These are phyloP conservation scores for Phytophthora sansomeana DNA, from an alignment of 352 stramenopile species.

Conservation along the genomic window DNA sequence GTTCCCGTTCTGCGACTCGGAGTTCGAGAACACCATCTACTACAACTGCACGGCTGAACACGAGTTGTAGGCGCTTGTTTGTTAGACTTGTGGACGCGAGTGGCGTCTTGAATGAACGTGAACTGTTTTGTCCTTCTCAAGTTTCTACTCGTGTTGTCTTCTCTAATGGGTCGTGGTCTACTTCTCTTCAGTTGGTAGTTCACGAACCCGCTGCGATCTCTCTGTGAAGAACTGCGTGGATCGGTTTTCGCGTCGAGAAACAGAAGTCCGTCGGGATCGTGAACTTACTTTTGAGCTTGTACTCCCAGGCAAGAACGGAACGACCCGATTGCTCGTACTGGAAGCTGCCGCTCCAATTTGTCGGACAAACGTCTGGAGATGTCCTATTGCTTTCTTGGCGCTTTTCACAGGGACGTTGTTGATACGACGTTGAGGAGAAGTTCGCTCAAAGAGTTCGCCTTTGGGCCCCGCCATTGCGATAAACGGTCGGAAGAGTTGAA, in stretches of 20 bases:
- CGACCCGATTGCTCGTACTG: constrained; percentile 16
- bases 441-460: constrained; percentile 27
- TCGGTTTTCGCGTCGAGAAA: constrained; percentile 7
- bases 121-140: background rate
- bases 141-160: too few relatives aligned
- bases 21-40: constrained; percentile 59
- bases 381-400: background rate
- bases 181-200: background rate
- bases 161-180: too few relatives aligned
- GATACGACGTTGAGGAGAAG: background rate
- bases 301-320: constrained; percentile 13
- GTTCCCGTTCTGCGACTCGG: constrained; percentile 60
- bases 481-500: constrained; percentile 28
- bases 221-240: constrained; percentile 21
- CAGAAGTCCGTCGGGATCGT: background rate
- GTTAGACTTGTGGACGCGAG: constrained; percentile 12
- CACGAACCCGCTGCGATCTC: constrained; percentile 12
- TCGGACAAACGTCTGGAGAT: constrained; percentile 12
- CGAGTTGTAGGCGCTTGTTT: constrained; percentile 8
- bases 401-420: background rate
- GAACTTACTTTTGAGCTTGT: constrained; percentile 6
- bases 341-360: constrained; percentile 15
- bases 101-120: constrained; percentile 16
- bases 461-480: constrained; percentile 33
- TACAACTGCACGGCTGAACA: constrained; percentile 53